Conservation (phyloP, 768 basidiomycete species). For the Tulasnella sp. region DNA sequence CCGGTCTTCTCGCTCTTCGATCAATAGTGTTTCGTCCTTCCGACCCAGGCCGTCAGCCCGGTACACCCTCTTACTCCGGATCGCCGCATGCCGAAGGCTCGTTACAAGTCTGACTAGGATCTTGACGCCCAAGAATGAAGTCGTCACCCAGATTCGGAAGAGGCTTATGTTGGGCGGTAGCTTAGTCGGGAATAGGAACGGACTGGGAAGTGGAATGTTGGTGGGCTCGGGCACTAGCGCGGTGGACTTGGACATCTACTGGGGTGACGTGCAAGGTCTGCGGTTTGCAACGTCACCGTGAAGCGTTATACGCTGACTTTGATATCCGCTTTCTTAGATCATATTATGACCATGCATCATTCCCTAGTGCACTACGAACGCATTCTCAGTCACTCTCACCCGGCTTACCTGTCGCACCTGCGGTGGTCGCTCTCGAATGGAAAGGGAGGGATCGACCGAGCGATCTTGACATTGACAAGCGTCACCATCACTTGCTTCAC, state of each 20-base stretch:
- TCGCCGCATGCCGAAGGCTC: conserved; percentile 71
- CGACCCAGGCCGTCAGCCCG: not conserved
- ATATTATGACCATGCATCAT: conserved; percentile 82
- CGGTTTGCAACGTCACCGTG: not conserved
- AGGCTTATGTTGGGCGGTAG: conserved; percentile 48
- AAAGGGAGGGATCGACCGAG: conserved; percentile 60
- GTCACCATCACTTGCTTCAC: conserved; percentile 65
- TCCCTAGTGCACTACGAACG: conserved; percentile 82
- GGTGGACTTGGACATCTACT: conserved; percentile 73
- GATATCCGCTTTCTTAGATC: conserved; percentile 51
- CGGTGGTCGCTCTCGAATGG: conserved; percentile 55
- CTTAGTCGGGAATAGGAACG: conserved; percentile 40
- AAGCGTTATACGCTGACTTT: not conserved
- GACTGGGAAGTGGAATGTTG: conserved; percentile 35
- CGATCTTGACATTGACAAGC: conserved; percentile 61
- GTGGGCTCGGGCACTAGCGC: conserved; percentile 40
- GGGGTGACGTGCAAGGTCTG: conserved; percentile 88
- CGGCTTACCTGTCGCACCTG: conserved; percentile 76
- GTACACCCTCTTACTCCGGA: conserved; percentile 59
- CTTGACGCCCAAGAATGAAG: conserved; percentile 75
- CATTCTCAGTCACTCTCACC: conserved; percentile 82
- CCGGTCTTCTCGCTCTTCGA: not conserved
- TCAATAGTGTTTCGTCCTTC: not conserved
- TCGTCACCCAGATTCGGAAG: conserved; percentile 74
- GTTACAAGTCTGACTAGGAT: conserved; percentile 75